These are phyloP conservation scores for Mrakia hoshinonis DNA, from an alignment of 768 basidiomycete genomes.

Conservation along the genomic window DNA sequence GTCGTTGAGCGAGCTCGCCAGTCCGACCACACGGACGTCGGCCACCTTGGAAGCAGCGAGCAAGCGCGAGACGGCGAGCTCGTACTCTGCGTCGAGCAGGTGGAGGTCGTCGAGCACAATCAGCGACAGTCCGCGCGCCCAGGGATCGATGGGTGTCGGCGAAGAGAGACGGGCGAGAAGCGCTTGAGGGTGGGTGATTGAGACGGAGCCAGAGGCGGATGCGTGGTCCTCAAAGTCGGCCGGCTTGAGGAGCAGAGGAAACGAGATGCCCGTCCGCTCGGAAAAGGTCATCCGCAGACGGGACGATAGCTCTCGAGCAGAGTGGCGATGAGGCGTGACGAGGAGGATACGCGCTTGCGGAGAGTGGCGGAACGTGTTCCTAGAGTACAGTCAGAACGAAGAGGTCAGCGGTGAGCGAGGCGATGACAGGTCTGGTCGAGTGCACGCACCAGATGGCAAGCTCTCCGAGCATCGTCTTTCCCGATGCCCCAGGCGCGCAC, in stretches of 20 bases:
- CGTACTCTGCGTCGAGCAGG: slow-evolving; percentile 68
- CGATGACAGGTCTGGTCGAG: too few species aligned
- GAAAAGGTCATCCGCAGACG: slow-evolving; percentile 34
- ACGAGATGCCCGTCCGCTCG: slow-evolving; percentile 25
- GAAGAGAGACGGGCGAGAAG: slow-evolving; percentile 30
- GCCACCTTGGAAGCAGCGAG: slow-evolving; percentile 52
- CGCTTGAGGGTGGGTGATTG: slow-evolving; percentile 35
- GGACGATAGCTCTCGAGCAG: slow-evolving; percentile 50
- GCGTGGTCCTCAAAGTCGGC: slow-evolving; percentile 17
- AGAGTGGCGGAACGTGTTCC: slow-evolving; percentile 50
- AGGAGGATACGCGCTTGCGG: slow-evolving; percentile 54
- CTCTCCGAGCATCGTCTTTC: slow-evolving; percentile 68
- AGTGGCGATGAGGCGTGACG: slow-evolving; percentile 53
- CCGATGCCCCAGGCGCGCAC: slow-evolving; percentile 68
- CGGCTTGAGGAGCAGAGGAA: slow-evolving; percentile 4
- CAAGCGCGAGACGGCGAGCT: slow-evolving; percentile 67
- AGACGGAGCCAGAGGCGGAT: slow-evolving; percentile 16
- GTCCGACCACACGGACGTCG: slow-evolving; percentile 64
- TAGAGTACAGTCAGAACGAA: slow-evolving; percentile 36
- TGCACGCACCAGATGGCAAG: slow-evolving; percentile 65
- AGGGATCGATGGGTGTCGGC: slow-evolving; percentile 37
- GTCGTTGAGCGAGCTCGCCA: slow-evolving; percentile 71
- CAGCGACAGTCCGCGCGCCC: slow-evolving; percentile 46
- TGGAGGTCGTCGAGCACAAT: slow-evolving; percentile 80
- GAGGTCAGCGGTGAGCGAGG: not conserved